Conservation (phyloP, 768 basidiomycete species). For the Dacryopinax primogenitus region DNA sequence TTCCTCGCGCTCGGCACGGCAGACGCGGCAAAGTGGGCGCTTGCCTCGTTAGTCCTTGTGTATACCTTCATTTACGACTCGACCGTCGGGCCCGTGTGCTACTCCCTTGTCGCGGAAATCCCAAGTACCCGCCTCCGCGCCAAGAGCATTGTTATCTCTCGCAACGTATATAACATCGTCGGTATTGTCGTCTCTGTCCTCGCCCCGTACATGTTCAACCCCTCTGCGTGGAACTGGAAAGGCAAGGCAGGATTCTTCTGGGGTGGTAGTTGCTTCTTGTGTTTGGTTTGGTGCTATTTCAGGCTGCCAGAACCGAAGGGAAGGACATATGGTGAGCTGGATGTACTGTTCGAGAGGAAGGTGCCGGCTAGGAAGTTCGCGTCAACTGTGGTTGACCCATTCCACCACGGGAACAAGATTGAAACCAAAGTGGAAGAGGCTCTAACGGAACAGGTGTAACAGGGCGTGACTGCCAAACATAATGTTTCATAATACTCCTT, state of each 20-base stretch:
- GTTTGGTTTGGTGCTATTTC: constrained; percentile 18
- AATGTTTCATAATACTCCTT: too few relatives aligned
- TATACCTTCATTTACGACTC: constrained; percentile 25
- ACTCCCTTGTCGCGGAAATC: constrained; percentile 24
- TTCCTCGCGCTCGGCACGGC: constrained; percentile 21
- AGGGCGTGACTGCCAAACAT: too few relatives aligned
- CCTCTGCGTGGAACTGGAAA: constrained; percentile 21
- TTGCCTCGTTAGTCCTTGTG: constrained; percentile 25
- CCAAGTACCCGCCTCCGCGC: constrained; percentile 24
- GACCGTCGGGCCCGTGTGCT: constrained; percentile 24
- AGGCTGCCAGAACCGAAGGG: constrained; percentile 21
- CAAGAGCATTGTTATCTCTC: constrained; percentile 24
- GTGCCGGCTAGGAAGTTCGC: constrained; percentile 23
- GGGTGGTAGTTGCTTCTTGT: constrained; percentile 13
- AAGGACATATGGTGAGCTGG: constrained; percentile 24
- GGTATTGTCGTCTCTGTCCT: constrained; percentile 17
- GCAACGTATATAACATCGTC: constrained; percentile 16
- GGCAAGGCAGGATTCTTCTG: constrained; percentile 22
- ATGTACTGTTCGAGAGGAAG: constrained; percentile 27
- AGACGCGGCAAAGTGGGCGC: constrained; percentile 19
- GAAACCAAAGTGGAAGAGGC: neutral
- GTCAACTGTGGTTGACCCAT: constrained; percentile 13
- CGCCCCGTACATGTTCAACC: constrained; percentile 15
- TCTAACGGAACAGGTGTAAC: neutral
- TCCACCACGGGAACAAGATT: neutral